Evolutionary conservation across 352 stramenopile genomes (phyloP).

Genomic region (Plasmopara halstedii): DNA sequence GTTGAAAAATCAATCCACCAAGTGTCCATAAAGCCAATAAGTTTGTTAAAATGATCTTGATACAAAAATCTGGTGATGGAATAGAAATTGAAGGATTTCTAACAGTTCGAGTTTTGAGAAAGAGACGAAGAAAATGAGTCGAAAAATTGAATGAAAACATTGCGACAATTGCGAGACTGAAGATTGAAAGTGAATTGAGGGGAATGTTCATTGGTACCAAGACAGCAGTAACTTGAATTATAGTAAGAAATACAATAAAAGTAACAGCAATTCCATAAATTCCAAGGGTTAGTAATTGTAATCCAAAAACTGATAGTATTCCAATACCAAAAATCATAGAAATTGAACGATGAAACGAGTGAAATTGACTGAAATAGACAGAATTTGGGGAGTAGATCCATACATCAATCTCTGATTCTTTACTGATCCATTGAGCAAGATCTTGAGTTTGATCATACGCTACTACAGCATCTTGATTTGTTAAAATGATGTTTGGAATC

Average conservation of each 20-base stretch:
- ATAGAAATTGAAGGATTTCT: constrained; percentile 13
- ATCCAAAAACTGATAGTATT: constrained; percentile 37
- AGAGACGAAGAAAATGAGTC: constrained; percentile 61
- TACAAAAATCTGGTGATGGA: constrained; percentile 22
- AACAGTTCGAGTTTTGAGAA: constrained; percentile 32
- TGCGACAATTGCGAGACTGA: constrained; percentile 70
- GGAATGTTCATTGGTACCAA: constrained; percentile 55
- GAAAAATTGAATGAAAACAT: constrained; percentile 77
- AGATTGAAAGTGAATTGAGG: constrained; percentile 77
- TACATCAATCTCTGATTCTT: constrained; percentile 54
- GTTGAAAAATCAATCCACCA: constrained; percentile 29
- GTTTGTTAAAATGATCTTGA: constrained; percentile 31
- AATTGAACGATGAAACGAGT: constrained; percentile 42
- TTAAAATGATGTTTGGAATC: constrained; percentile 28
- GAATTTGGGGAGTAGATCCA: constrained; percentile 62
- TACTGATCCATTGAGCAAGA: constrained; percentile 59
- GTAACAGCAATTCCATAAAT: constrained; percentile 38
- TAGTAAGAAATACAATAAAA: constrained; percentile 35
- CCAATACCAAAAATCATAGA: constrained; percentile 42
- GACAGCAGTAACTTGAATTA: constrained; percentile 51
- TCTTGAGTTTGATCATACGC: constrained; percentile 47
- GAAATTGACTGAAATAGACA: constrained; percentile 66
- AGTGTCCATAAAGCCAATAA: constrained; percentile 34
- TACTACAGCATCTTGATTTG: constrained; percentile 26
- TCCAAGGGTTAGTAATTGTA: constrained; percentile 44